Percentiles rank a stretch among this genome's conserved stretches.
These are phyloP conservation scores for Yarrowia galli DNA, from an alignment of 1,139 yeast species.

Conservation along the genomic window DNA sequence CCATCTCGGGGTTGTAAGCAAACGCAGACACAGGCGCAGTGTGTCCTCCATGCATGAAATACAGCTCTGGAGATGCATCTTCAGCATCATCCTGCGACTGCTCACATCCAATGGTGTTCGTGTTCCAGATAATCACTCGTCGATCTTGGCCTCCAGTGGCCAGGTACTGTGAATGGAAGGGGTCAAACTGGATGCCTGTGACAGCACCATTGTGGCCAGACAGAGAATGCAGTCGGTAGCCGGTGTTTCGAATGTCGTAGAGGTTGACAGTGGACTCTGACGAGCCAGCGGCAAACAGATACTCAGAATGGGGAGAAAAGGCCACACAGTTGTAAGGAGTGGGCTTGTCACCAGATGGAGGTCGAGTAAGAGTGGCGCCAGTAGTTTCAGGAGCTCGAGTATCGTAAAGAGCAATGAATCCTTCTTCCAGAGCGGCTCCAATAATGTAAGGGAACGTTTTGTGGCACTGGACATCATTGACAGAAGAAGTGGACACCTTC, in stretches of 20 bases:
- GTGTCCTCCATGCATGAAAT: slow-evolving; percentile 79
- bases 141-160: slow-evolving; percentile 81
- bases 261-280: slow-evolving; percentile 63
- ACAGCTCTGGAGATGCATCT: slow-evolving; percentile 57
- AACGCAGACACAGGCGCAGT: slow-evolving; percentile 85
- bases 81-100: slow-evolving; percentile 54
- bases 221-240: slow-evolving; percentile 50
- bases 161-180: slow-evolving; percentile 62
- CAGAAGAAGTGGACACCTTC: slow-evolving; percentile 41
- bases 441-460: slow-evolving; percentile 58
- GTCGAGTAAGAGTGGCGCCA: slow-evolving; percentile 42
- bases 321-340: slow-evolving; percentile 67
- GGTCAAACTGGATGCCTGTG: slow-evolving; percentile 83
- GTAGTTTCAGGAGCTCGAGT: slow-evolving; percentile 53
- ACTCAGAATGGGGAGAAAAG: slow-evolving; percentile 63
- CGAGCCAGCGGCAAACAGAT: slow-evolving; percentile 74
- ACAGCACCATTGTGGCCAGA: slow-evolving; percentile 67
- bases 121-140: slow-evolving; percentile 76
- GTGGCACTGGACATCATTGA: slow-evolving; percentile 59
- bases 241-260: slow-evolving; percentile 70
- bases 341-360: slow-evolving; percentile 50
- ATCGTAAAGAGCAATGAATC: slow-evolving; percentile 73
- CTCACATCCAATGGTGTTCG: slow-evolving; percentile 55
- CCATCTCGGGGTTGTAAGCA: slow-evolving; percentile 77
- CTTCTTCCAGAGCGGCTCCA: slow-evolving; percentile 80